Conservation (phyloP, 345 rosid genomes). For the Brassica juncea region DNA sequence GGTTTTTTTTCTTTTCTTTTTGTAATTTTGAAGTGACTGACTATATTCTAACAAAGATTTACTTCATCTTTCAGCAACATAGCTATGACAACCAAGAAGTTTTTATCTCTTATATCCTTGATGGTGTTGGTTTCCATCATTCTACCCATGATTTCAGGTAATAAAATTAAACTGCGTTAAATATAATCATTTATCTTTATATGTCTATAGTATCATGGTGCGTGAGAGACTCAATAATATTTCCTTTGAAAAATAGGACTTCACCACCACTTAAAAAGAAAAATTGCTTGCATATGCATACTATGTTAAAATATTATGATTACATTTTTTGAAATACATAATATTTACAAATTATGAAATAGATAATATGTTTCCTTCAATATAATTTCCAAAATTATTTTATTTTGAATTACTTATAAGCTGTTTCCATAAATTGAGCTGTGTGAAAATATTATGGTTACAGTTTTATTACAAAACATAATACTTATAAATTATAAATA, state of each 20-base stretch:
- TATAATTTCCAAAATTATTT: no score
- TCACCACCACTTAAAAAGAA: neutral
- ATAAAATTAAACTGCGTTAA: neutral
- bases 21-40: neutral
- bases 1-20: neutral
- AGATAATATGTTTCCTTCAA: no score
- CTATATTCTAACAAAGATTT: neutral
- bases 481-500: neutral
- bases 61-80: neutral
- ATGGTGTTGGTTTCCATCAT: slow-evolving; percentile 8
- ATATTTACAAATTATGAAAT: neutral
- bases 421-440: neutral
- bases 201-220: neutral
- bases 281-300: neutral
- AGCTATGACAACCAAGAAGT: neutral
- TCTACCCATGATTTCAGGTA: slow-evolving; percentile 24
- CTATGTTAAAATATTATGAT: neutral
- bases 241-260: neutral
- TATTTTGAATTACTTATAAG: neutral
- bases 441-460: neutral
- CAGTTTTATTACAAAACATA: neutral
- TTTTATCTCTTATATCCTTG: neutral
- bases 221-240: neutral
- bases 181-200: neutral
- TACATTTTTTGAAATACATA: neutral